Conservation (phyloP, 2,329 filamentous ascomycete species). For the Colletotrichum falcatum region DNA sequence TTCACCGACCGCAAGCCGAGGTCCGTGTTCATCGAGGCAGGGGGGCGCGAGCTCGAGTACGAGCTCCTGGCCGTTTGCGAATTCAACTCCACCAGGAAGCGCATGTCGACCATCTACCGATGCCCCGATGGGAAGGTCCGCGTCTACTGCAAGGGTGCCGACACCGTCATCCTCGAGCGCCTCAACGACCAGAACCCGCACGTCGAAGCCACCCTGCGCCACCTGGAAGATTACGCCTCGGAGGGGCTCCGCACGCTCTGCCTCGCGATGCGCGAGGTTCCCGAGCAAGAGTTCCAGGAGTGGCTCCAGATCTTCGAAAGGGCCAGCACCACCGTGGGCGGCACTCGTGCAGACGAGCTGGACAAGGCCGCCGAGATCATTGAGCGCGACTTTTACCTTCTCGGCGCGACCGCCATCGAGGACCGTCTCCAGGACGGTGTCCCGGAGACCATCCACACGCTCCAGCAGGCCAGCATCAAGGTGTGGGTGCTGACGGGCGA, state of each 20-base stretch:
- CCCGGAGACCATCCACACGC: slow-evolving; percentile 95
- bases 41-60: slow-evolving; percentile 81
- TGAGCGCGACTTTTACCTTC: slow-evolving; percentile 89
- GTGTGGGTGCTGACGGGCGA: slow-evolving; percentile 98
- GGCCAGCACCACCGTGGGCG: slow-evolving; percentile 89
- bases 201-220: slow-evolving; percentile 89
- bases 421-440: slow-evolving; percentile 97
- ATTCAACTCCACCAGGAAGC: slow-evolving; percentile 97
- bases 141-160: slow-evolving; percentile 95
- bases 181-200: slow-evolving; percentile 85
- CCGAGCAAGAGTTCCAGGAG: slow-evolving; percentile 88
- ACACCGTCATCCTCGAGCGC: slow-evolving; percentile 96
- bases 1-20: slow-evolving; percentile 92
- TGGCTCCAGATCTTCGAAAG: slow-evolving; percentile 90
- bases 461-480: slow-evolving; percentile 97
- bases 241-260: slow-evolving; percentile 96
- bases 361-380: slow-evolving; percentile 98
- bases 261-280: slow-evolving; percentile 91
- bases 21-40: slow-evolving; percentile 84
- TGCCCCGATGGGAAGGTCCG: slow-evolving; percentile 96
- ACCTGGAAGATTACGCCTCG: slow-evolving; percentile 98
- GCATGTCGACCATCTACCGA: slow-evolving; percentile 97
- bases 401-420: slow-evolving; percentile 97
- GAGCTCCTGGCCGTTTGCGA: slow-evolving; percentile 97
- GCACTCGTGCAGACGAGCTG: slow-evolving; percentile 92